Base-by-base conservation (phyloP, 768 basidiomycete species). In the Crucibulum laeve region DNA sequence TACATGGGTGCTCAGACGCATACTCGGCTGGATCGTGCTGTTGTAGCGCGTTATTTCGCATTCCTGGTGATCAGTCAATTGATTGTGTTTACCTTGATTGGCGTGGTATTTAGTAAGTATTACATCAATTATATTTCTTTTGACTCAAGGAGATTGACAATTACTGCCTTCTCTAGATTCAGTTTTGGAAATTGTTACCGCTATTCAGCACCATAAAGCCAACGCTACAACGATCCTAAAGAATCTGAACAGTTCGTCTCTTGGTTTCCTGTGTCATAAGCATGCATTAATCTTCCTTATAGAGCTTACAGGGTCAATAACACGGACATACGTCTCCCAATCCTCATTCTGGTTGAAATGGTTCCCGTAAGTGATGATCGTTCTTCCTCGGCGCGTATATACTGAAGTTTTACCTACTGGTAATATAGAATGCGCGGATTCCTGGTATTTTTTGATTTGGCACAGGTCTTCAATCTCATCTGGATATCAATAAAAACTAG, bases 51-150 rank as follows among this genome's bases (percentile, higher is more conserved):
- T 38, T 98, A 97, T 65, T 98, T 85, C 58, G 74, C 87, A 1
- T 98, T 99, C 76, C 72, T 98, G 63, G 82, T 98, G 45, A 86
- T 96, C 63, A 90, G 87, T 40, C 93, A 97, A 59, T 67, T 99
- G 54, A 73, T 99, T 49, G 82, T 98, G 64, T 99, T 98, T 71
- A 95, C 91, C 13, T 64, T 95, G 46, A 83, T 97, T 47, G 89
- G 91, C 51, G 93, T 94, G 37, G 71, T 84, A 44, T 93, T 92
- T 68, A 83, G 88, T 89, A 45, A 53, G 84, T 71, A n/a, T 21
- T 39, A 6, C 8, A 1, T 8, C 34, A 13, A 36, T 18, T 43
- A 17, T 21, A 2, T 26, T 38, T 8, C 17, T 35, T 38, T 35
- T 30, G 40, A 45, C 22, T 41, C 6, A 3, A 32, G 19, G 35